Conservation (phyloP, 2,329 filamentous ascomycete genomes). For the Aspergillus sp. region DNA sequence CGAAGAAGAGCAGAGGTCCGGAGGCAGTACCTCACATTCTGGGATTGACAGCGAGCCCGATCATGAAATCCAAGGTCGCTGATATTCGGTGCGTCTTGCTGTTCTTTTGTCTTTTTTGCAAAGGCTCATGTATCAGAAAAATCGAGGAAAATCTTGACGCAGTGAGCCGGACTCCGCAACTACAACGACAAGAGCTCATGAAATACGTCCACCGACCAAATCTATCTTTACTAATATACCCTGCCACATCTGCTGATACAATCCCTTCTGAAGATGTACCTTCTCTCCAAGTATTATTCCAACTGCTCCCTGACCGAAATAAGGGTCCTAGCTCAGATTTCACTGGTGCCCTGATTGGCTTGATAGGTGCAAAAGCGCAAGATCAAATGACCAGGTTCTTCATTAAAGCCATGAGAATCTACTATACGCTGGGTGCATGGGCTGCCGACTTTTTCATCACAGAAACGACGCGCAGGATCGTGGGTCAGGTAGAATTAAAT, state of each 20-base stretch:
- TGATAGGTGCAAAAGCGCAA: too few species aligned
- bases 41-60: constrained; percentile 74
- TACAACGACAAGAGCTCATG: constrained; percentile 64
- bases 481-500: too few species aligned
- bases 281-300: too few species aligned
- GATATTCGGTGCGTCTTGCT: not conserved
- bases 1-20: constrained; percentile 24
- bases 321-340: constrained; percentile 37
- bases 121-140: constrained; percentile 20
- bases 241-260: constrained; percentile 1
- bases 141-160: constrained; percentile 67
- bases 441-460: constrained; percentile 61
- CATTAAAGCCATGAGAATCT: constrained; percentile 4
- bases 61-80: constrained; percentile 49
- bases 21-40: constrained; percentile 57
- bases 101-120: not conserved
- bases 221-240: constrained; percentile 18
- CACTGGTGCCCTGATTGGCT: too few species aligned
- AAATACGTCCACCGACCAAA: constrained; percentile 60
- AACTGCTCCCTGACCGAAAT: constrained; percentile 14
- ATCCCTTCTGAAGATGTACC: not conserved
- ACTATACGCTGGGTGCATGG: constrained; percentile 54
- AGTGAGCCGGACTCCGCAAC: constrained; percentile 60
- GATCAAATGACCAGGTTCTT: constrained; percentile 46
- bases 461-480: constrained; percentile 33